phyloP scores from a whole-genome alignment of 192 early-diverging fungal species.

The Coemansia aciculifera region DNA sequence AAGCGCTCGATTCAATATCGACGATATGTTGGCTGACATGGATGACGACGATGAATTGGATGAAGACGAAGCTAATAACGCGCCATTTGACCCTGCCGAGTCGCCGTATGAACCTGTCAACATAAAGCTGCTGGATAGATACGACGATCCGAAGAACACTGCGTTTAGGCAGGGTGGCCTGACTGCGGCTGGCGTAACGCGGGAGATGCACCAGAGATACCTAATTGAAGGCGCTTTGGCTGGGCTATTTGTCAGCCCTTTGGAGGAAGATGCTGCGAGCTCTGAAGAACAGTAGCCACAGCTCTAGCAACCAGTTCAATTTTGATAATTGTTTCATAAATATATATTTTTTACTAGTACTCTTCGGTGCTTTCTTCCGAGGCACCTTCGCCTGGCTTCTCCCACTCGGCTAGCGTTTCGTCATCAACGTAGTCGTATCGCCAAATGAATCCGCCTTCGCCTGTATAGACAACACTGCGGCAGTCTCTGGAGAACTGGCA shows the following conservation, averaged over 20 bases:
- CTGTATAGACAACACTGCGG: slow-evolving; percentile 68
- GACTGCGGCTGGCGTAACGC: slow-evolving; percentile 51
- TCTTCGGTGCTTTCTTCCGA: slow-evolving; percentile 20
- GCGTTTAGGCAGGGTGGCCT: slow-evolving; percentile 39
- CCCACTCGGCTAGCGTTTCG: slow-evolving; percentile 74
- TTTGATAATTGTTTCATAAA: neutral
- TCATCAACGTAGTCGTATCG: slow-evolving; percentile 79
- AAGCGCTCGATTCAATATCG: slow-evolving; percentile 34
- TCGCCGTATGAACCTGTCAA: slow-evolving; percentile 47
- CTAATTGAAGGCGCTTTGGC: slow-evolving; percentile 49
- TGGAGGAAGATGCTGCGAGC: neutral
- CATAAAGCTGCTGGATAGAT: slow-evolving; percentile 28
- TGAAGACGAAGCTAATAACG: slow-evolving; percentile 23
- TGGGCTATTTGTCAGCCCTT: slow-evolving; percentile 41
- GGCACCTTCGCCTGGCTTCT: slow-evolving; percentile 35
- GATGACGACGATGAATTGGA: slow-evolving; percentile 29
- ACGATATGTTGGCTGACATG: slow-evolving; percentile 25
- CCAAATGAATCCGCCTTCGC: slow-evolving; percentile 81
- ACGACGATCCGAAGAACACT: slow-evolving; percentile 38
- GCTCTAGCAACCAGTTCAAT: too few relatives aligned
- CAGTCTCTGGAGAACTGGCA: slow-evolving; percentile 77
- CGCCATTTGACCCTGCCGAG: slow-evolving; percentile 42
- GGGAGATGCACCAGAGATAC: slow-evolving; percentile 53
- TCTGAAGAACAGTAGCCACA: neutral
- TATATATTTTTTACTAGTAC: neutral